Evolutionary conservation across 371 early-diverging fungal species (phyloP).

Genomic region (Parasitella parasitica): DNA sequence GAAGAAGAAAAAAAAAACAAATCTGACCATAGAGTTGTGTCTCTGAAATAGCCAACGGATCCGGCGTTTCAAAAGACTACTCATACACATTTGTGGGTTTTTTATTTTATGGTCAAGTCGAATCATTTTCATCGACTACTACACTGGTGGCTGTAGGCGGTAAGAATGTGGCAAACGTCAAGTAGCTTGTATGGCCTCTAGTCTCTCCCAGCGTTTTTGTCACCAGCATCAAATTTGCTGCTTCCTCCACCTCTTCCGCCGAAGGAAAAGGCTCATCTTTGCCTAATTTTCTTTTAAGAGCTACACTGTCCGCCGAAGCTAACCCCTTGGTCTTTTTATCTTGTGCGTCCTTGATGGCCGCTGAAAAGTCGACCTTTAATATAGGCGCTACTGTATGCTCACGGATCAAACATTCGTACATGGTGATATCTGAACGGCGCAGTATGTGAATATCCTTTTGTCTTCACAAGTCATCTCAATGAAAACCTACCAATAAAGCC

Average conservation of each 20-base stretch:
- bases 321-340: constrained; percentile 43
- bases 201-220: constrained; percentile 46
- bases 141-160: constrained; percentile 33
- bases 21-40: not conserved
- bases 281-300: constrained; percentile 25
- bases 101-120: no score
- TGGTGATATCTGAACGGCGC: constrained; percentile 62
- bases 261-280: constrained; percentile 23
- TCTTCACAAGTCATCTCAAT: not conserved
- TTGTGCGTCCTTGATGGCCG: constrained; percentile 49
- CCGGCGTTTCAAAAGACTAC: not conserved
- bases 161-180: constrained; percentile 87
- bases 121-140: not conserved
- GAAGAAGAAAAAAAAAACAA: not conserved
- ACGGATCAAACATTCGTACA: constrained; percentile 78
- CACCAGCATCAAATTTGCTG: constrained; percentile 39
- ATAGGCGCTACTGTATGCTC: constrained; percentile 56
- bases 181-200: constrained; percentile 89
- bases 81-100: no score
- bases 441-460: not conserved
- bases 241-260: constrained; percentile 19
- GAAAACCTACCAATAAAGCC: constrained; percentile 71
- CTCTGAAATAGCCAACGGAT: not conserved
- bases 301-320: constrained; percentile 22
- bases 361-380: constrained; percentile 49